A percentile compares a stretch with the other conserved stretches of the same genome.
phyloP scores from a whole-genome alignment of 306 rosid species.

The Bauhinia variegata region DNA sequence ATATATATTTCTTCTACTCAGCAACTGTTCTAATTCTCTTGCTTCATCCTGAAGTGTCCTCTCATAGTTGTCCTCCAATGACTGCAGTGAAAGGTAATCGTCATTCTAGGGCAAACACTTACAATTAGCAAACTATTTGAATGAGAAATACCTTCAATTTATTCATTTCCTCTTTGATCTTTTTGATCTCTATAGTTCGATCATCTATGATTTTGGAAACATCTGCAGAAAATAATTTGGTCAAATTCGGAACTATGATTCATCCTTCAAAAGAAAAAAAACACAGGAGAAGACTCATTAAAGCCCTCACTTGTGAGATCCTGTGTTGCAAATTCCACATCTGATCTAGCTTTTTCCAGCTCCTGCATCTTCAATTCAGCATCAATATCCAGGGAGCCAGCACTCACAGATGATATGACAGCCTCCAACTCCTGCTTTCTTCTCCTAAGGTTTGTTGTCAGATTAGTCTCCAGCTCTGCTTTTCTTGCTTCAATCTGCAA shows the following conservation, averaged over 20 bases:
- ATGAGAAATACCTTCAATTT: constrained; percentile 72
- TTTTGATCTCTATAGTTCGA: constrained; percentile 56
- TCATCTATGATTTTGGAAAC: constrained; percentile 66
- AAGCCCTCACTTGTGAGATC: constrained; percentile 76
- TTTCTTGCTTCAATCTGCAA: constrained; percentile 85
- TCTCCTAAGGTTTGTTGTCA: constrained; percentile 93
- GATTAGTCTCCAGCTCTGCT: constrained; percentile 94
- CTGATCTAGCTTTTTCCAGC: constrained; percentile 65
- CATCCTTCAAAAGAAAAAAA: constrained; percentile 19
- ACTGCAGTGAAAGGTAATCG: constrained; percentile 54
- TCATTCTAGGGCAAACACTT: constrained; percentile 38
- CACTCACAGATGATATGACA: constrained; percentile 67
- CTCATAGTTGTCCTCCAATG: constrained; percentile 79
- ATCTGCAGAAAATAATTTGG: constrained; percentile 57
- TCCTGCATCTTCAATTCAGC: constrained; percentile 72
- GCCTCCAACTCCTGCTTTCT: constrained; percentile 94
- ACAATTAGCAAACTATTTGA: constrained; percentile 34
- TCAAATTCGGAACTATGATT: constrained; percentile 39
- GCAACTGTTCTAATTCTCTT: constrained; percentile 82
- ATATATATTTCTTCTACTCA: constrained; percentile 71
- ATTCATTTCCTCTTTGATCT: constrained; percentile 76
- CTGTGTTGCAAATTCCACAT: constrained; percentile 72
- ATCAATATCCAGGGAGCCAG: constrained; percentile 62
- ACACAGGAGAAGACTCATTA: constrained; percentile 35
- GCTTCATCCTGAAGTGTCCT: constrained; percentile 92